Percentiles rank a stretch among this genome's conserved stretches.
Evolutionary conservation across 768 basidiomycete genomes (phyloP).

Genomic region (Hirschioporus abietinus): DNA sequence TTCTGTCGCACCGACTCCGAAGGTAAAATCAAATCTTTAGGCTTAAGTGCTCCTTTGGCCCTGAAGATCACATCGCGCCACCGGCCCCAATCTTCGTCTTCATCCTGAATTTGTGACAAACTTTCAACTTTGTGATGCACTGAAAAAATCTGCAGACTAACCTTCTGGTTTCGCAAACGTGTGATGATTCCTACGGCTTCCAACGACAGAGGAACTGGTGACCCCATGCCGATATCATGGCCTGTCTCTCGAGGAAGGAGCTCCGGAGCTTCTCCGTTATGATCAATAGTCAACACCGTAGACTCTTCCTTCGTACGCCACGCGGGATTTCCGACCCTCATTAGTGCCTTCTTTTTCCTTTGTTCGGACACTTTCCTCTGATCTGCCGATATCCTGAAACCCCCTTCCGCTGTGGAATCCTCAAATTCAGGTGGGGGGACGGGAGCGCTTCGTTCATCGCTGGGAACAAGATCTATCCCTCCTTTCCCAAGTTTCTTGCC

Average conservation of each 20-base stretch:
- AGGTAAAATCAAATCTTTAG: constrained; percentile 19
- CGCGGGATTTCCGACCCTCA: not conserved
- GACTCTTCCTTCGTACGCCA: constrained; percentile 3
- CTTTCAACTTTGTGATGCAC: not conserved
- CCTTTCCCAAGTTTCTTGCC: constrained; percentile 70
- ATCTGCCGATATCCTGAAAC: not conserved
- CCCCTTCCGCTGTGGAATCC: constrained; percentile 20
- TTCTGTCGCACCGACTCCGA: not conserved
- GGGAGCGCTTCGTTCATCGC: constrained; percentile 58
- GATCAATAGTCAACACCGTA: not conserved
- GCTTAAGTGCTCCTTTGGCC: constrained; percentile 54
- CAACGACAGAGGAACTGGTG: constrained; percentile 71
- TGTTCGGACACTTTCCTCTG: not conserved
- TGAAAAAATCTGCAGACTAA: constrained; percentile 23
- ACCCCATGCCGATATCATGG: constrained; percentile 83
- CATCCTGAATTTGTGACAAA: constrained; percentile 45
- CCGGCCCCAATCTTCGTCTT: constrained; percentile 83
- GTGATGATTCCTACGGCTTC: constrained; percentile 80
- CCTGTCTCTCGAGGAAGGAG: constrained; percentile 80
- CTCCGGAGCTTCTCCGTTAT: constrained; percentile 25
- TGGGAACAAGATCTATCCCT: constrained; percentile 74
- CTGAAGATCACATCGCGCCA: constrained; percentile 84
- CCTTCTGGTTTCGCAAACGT: constrained; percentile 77
- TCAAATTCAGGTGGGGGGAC: constrained; percentile 38
- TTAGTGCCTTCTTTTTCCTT: not conserved